Conservation (phyloP, 2,329 filamentous ascomycete species). For the Colletotrichum godetiae region DNA sequence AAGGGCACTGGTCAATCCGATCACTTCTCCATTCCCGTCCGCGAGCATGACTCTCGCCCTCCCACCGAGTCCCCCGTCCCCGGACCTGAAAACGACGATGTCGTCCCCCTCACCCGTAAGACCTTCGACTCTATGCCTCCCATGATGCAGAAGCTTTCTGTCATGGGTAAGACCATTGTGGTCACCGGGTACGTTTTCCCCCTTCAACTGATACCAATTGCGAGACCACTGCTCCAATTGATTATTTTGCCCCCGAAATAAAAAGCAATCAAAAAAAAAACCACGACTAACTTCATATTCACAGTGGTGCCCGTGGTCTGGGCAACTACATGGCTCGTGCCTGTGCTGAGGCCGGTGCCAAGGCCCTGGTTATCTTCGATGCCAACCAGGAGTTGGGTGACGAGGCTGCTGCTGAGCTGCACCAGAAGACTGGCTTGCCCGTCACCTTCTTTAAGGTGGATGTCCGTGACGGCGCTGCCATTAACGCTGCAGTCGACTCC, state of each 20-base stretch:
- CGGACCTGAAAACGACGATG: conserved; percentile 56
- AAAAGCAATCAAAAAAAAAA: neutral
- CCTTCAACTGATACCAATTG: neutral
- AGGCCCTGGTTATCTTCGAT: conserved; percentile 80
- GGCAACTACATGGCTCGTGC: conserved; percentile 85
- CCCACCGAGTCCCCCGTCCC: conserved; percentile 53
- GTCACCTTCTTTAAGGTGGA: conserved; percentile 84
- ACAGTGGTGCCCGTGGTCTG: conserved; percentile 78
- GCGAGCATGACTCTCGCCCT: conserved; percentile 51
- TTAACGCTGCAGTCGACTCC: conserved; percentile 75
- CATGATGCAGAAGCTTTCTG: conserved; percentile 76
- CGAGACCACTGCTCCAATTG: conserved; percentile 3
- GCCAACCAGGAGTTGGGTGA: conserved; percentile 81
- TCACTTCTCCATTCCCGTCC: conserved; percentile 67
- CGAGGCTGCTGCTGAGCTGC: conserved; percentile 74
- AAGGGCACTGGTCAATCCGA: conserved; percentile 59
- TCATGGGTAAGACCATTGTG: conserved; percentile 77
- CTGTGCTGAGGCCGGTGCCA: conserved; percentile 79
- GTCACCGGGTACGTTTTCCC: conserved; percentile 71
- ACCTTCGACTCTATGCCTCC: conserved; percentile 65
- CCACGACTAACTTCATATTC: conserved; percentile 15
- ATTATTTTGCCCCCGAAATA: neutral
- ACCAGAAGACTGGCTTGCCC: conserved; percentile 77
- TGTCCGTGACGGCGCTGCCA: conserved; percentile 77
- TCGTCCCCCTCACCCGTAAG: conserved; percentile 64